Conservation (phyloP, 495 filamentous ascomycete genomes). For the Letharia columbiana region DNA sequence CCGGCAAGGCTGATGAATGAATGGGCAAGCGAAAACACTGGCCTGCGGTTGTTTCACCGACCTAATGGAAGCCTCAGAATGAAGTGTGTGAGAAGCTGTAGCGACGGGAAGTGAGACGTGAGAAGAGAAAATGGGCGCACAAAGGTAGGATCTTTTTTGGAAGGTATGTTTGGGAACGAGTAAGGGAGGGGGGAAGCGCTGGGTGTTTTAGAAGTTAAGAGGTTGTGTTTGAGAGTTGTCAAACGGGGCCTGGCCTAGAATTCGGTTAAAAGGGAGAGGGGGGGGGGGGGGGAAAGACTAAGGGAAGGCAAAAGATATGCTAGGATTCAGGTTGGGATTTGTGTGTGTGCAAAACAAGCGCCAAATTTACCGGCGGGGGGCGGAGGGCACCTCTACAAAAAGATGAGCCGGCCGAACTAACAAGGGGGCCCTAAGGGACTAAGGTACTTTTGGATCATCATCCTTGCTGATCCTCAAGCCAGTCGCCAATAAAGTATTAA, state of each 20-base stretch:
- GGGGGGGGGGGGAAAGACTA: not conserved
- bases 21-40: not conserved
- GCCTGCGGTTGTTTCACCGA: conserved; percentile 10
- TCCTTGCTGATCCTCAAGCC: not conserved
- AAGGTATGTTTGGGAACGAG: conserved; percentile 2
- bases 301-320: not conserved
- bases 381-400: not conserved
- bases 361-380: not conserved
- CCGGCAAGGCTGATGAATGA: conserved; percentile 9
- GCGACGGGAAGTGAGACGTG: conserved; percentile 18
- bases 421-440: not conserved
- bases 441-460: not conserved
- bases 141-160: conserved; percentile 3
- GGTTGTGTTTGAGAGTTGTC: conserved; percentile 11
- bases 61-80: conserved; percentile 3
- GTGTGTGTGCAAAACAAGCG: not conserved
- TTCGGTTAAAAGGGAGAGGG: not conserved
- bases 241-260: conserved; percentile 3
- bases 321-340: conserved; percentile 1
- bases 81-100: conserved; percentile 14
- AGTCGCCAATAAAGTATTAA: not conserved
- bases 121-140: not conserved
- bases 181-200: conserved; percentile 13
- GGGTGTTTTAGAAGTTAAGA: conserved; percentile 11
- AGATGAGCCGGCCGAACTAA: not conserved